Evolutionary conservation across 257 asterid species (phyloP).

Genomic region (Cinchona pubescens): DNA sequence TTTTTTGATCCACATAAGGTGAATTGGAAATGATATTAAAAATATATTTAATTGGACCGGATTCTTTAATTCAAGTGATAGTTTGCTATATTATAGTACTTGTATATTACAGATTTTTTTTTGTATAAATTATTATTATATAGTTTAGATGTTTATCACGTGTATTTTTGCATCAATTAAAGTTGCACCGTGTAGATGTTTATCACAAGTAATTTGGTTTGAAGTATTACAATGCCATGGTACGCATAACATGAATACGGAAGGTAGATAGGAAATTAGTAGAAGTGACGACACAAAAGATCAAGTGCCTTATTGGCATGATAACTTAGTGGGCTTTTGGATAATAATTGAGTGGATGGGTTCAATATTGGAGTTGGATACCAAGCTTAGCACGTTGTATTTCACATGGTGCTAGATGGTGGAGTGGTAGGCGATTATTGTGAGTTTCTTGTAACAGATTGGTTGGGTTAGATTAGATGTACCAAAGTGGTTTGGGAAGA

Average conservation of each 20-base stretch:
- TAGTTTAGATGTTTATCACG: too few species aligned
- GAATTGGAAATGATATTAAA: not conserved
- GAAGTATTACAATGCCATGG: too few species aligned
- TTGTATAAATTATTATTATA: too few species aligned
- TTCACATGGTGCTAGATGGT: not conserved
- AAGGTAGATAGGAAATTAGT: too few species aligned
- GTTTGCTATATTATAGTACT: too few species aligned
- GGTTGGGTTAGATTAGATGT: not conserved
- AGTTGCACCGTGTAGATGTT: too few species aligned
- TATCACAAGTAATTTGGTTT: too few species aligned
- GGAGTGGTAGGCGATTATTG: not conserved
- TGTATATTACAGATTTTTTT: too few species aligned
- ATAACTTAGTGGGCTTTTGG: not conserved
- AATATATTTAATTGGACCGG: not conserved
- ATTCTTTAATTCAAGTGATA: not conserved
- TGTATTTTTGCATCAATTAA: too few species aligned
- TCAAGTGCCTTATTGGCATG: not conserved
- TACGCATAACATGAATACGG: too few species aligned
- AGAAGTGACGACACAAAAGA: too few species aligned
- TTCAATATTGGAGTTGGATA: not conserved
- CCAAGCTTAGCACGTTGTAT: slow-evolving; percentile 2
- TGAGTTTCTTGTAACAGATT: not conserved
- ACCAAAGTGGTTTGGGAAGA: slow-evolving; percentile 2
- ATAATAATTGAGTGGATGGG: not conserved
- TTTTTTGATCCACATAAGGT: not conserved